Conservation (phyloP, 257 asterid genomes). For the Avicennia marina region DNA sequence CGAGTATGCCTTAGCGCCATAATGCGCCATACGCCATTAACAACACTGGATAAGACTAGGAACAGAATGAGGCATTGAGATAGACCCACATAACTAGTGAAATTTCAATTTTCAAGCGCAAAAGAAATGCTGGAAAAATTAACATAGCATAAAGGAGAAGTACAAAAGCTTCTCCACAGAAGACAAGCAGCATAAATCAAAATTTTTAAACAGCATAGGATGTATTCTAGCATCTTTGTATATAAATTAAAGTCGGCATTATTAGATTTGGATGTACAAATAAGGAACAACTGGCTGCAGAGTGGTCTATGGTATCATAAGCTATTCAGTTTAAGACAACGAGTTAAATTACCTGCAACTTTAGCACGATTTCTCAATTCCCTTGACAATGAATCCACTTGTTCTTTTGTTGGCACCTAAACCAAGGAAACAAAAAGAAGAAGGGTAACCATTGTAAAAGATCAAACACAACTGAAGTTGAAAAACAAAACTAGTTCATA, state of each 20-base stretch:
- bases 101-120: constrained; percentile 4
- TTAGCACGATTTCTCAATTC: constrained; percentile 86
- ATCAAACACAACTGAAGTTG: constrained; percentile 4
- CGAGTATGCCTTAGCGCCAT: no score
- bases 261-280: background rate
- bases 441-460: background rate
- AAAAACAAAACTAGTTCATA: background rate
- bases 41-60: background rate
- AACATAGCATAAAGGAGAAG: background rate
- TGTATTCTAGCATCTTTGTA: background rate
- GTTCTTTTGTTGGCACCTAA: constrained; percentile 93
- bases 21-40: no score
- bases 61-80: background rate
- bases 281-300: background rate
- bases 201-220: background rate
- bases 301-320: background rate
- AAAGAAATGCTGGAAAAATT: background rate
- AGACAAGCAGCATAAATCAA: background rate
- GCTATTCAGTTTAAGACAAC: constrained; percentile 14
- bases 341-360: constrained; percentile 64
- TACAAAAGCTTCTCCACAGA: background rate
- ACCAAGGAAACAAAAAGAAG: constrained; percentile 12
- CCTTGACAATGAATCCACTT: constrained; percentile 81
- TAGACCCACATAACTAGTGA: background rate
- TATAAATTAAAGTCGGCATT: background rate